Base-by-base conservation (phyloP, 2,329 filamentous ascomycete species). In the Xylaria sp. region DNA sequence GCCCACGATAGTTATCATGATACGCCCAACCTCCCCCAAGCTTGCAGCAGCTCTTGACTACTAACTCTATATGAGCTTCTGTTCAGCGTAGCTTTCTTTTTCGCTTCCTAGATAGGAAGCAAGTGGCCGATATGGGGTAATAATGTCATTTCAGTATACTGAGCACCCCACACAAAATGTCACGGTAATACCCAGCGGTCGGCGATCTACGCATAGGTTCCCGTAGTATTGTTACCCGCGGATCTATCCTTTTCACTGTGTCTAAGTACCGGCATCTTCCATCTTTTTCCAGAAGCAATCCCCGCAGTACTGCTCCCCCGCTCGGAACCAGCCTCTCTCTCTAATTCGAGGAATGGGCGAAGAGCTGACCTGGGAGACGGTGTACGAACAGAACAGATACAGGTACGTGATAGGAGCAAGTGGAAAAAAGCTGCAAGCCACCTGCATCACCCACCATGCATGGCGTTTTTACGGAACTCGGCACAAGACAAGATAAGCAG, bases 371-470 rank as follows among this genome's bases (percentile, higher is more conserved):
- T n/a, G 18, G 12, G 40, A 44, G 40, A 44, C 40, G 40, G 40
- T 44, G 40, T 44, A n/a, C 40, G 40, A 16, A n/a, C 40, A n/a
- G 18, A 16, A n/a, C 16, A 18, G 40, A 3, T 13, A 12, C 40
- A 42, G 40, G 16, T 18, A 42, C 37, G n/a, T 47, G 37, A 65
- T 65, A 65, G 55, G 63, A 18, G 55, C n/a, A 35, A 60, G 23
- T 27, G 5, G 12, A 40, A 12, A 37, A 35, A n/a, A 35, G 47
- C n/a, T 37, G 37, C 32, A 44, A 27, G 47, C 55, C 63, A 65
- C 55, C 48, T 32, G 18, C 37, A 65, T 59, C 47, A 59, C 35
- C 37, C 47, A 59, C 35, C 37, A 23, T 48, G 48, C 63, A 54
- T 53, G 3, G 18, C 16, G 16, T 27, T 37, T 42, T n/a, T 27